These are phyloP conservation scores for Saposhnikovia divaricata DNA, from an alignment of 129 eudicot species.

Conservation along the genomic window DNA sequence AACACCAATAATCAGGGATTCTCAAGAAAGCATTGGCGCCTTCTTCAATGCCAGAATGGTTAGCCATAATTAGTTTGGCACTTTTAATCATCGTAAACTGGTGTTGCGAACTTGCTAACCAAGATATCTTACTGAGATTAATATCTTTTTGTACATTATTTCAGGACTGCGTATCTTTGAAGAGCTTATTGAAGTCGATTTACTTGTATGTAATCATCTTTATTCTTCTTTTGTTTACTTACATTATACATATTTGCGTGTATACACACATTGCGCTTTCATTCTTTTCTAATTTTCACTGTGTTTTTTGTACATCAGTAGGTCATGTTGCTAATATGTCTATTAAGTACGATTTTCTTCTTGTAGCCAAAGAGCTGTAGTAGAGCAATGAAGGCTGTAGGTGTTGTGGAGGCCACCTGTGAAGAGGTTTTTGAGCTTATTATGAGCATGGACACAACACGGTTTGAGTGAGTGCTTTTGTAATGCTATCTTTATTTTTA, in stretches of 20 bases:
- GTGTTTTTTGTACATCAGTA: background rate
- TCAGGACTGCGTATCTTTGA: slow-evolving; percentile 98
- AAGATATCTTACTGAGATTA: slow-evolving; percentile 8
- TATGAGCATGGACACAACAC: slow-evolving; percentile 99
- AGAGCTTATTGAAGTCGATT: slow-evolving; percentile 95
- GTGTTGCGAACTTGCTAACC: slow-evolving; percentile 5
- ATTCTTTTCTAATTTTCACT: background rate
- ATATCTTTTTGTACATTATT: slow-evolving; percentile 14
- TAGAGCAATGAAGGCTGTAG: slow-evolving; percentile 99
- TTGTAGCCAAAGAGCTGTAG: slow-evolving; percentile 98
- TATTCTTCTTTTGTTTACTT: background rate
- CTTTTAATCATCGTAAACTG: background rate
- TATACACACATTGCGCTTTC: background rate
- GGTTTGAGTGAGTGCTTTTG: slow-evolving; percentile 66
- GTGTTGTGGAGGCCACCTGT: slow-evolving; percentile 96
- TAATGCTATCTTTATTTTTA: background rate
- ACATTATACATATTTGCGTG: background rate
- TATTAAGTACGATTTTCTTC: slow-evolving; percentile 8
- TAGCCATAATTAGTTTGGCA: background rate
- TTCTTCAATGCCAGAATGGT: slow-evolving; percentile 99
- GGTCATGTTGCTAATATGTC: slow-evolving; percentile 9
- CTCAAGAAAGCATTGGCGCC: slow-evolving; percentile 96
- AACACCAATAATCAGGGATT: slow-evolving; percentile 74
- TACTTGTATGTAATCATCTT: slow-evolving; percentile 54
- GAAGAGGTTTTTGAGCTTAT: slow-evolving; percentile 97